phyloP scores from a whole-genome alignment of 371 early-diverging fungal species.

The Circinella minor region DNA sequence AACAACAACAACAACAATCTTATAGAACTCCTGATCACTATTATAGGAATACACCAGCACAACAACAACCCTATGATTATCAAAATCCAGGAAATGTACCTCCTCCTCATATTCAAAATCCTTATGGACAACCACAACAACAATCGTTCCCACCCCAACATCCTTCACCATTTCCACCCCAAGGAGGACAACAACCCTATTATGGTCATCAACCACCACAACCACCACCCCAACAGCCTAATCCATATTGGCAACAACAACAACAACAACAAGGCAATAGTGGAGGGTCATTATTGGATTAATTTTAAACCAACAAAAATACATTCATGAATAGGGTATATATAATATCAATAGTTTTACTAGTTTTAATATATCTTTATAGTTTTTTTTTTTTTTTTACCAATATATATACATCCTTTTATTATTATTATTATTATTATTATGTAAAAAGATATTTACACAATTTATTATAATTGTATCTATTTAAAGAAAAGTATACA shows the following conservation, averaged over 20 bases:
- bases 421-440: too few relatives aligned
- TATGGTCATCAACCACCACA: not conserved
- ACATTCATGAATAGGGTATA: not conserved
- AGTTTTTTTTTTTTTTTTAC: too few relatives aligned
- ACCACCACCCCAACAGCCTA: not conserved
- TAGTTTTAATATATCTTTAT: too few relatives aligned
- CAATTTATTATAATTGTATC: too few relatives aligned
- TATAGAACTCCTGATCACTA: not conserved
- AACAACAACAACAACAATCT: constrained; percentile 6
- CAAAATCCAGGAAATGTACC: not conserved
- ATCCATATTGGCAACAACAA: not conserved
- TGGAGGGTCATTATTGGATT: constrained; percentile 16
- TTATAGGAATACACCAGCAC: not conserved
- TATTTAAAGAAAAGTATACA: too few relatives aligned
- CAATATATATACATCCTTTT: too few relatives aligned
- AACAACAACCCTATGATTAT: not conserved
- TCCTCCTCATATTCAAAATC: not conserved
- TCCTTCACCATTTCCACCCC: not conserved
- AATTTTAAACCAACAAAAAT: not conserved
- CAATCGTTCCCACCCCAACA: too few relatives aligned
- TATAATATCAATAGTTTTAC: not conserved
- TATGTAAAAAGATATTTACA: too few relatives aligned
- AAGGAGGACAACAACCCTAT: not conserved
- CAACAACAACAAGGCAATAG: not conserved
- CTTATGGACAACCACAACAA: not conserved